These are phyloP conservation scores for Grosmannia huntii DNA, from an alignment of 2,329 filamentous ascomycete genomes.

Conservation along the genomic window DNA sequence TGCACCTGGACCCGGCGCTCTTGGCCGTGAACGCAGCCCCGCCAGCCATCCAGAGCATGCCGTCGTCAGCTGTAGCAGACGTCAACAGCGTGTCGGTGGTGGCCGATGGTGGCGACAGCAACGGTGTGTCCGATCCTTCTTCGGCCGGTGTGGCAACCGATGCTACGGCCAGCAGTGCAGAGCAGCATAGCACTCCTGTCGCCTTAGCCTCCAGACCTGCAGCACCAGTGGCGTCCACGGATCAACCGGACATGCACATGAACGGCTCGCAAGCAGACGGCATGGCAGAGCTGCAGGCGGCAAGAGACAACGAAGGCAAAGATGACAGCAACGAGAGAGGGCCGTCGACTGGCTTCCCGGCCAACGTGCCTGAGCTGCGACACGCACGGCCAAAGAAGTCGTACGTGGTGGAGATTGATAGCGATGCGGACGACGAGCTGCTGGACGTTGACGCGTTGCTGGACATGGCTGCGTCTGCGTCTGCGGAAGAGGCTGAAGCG, in stretches of 20 bases:
- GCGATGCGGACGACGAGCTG: constrained; percentile 6
- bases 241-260: neutral
- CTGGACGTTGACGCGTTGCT: neutral
- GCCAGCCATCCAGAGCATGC: neutral
- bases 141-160: too few relatives aligned
- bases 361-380: constrained; percentile 8
- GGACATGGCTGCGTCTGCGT: neutral
- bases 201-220: neutral
- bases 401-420: constrained; percentile 5
- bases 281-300: constrained; percentile 4
- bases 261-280: neutral
- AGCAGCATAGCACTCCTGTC: too few relatives aligned
- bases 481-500: neutral
- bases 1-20: constrained; percentile 42
- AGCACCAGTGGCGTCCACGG: neutral
- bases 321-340: neutral
- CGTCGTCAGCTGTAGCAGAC: too few relatives aligned
- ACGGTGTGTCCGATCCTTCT: neutral
- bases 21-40: constrained; percentile 12
- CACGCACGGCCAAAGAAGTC: constrained; percentile 8
- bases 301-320: neutral
- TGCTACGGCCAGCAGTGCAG: neutral
- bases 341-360: neutral
- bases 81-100: neutral
- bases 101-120: neutral